A percentile compares a stretch with the other conserved stretches of the same genome.
Conservation (phyloP, 176 grass and related monocot species). For the Cenchrus americanus region DNA sequence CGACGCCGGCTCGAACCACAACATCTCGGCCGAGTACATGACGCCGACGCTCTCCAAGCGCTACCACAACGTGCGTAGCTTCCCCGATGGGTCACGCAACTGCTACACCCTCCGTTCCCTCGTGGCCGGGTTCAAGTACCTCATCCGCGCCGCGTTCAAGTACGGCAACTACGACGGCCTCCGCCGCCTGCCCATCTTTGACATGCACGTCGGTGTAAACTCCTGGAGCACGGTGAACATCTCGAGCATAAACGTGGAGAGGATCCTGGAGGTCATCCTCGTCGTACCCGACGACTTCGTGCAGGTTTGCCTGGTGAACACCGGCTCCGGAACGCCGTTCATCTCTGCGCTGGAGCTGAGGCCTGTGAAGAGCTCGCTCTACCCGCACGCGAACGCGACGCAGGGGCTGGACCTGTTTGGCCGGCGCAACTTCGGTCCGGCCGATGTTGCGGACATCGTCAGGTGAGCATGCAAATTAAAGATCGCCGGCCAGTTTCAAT, state of each 20-base stretch:
- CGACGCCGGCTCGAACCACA: constrained; percentile 45
- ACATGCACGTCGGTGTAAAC: constrained; percentile 61
- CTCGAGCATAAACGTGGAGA: neutral
- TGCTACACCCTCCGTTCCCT: constrained; percentile 63
- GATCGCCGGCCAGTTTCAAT: too few species aligned
- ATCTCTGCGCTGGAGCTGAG: constrained; percentile 63
- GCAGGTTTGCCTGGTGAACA: constrained; percentile 63
- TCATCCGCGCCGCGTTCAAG: constrained; percentile 47
- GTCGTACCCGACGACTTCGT: constrained; percentile 30
- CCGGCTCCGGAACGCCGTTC: constrained; percentile 62
- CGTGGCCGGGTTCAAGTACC: constrained; percentile 46
- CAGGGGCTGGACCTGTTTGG: constrained; percentile 37
- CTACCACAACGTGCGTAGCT: constrained; percentile 54
- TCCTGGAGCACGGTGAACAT: constrained; percentile 54
- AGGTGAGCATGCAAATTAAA: constrained; percentile 30
- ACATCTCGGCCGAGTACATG: constrained; percentile 41
- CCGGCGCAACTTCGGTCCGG: constrained; percentile 33
- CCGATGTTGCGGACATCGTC: neutral
- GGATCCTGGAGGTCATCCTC: constrained; percentile 5
- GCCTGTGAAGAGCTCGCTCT: constrained; percentile 47
- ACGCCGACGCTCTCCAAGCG: neutral
- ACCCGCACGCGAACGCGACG: constrained; percentile 4
- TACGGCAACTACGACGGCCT: constrained; percentile 72
- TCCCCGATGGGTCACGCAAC: constrained; percentile 42
- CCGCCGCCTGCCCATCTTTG: constrained; percentile 39